phyloP scores from a whole-genome alignment of 768 basidiomycete species.

The Cubamyces lactineus region DNA sequence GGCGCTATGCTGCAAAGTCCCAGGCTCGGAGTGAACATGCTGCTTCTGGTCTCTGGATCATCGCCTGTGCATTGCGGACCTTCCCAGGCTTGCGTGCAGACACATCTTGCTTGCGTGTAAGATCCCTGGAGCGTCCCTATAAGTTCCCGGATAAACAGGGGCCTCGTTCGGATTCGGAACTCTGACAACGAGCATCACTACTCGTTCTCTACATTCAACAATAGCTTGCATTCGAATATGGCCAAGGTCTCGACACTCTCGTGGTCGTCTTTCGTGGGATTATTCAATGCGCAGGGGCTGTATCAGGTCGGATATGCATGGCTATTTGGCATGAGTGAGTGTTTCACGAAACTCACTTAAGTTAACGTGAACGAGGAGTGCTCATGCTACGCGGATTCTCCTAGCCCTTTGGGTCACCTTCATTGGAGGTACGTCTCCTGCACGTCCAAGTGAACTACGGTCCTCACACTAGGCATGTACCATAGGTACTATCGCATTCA shows the following conservation, averaged over 20 bases:
- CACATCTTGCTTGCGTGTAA: slow-evolving; percentile 17
- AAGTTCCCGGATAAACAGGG: neutral
- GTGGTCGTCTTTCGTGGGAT: slow-evolving; percentile 23
- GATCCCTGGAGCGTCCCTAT: neutral
- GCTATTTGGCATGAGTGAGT: slow-evolving; percentile 72
- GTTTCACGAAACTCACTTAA: neutral
- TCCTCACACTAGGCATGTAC: neutral
- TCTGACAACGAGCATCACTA: neutral
- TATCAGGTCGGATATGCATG: slow-evolving; percentile 63
- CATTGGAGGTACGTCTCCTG: slow-evolving; percentile 53
- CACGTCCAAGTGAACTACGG: neutral
- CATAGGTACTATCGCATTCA: slow-evolving; percentile 63
- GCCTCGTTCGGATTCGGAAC: neutral
- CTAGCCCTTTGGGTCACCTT: slow-evolving; percentile 64
- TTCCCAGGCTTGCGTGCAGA: slow-evolving; percentile 6
- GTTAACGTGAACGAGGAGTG: neutral
- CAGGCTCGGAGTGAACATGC: neutral
- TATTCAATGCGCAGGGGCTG: slow-evolving; percentile 38
- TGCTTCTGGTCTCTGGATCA: slow-evolving; percentile 3
- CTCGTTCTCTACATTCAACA: neutral
- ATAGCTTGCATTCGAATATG: slow-evolving; percentile 11
- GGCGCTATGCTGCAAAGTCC: too few species aligned
- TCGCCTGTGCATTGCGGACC: neutral
- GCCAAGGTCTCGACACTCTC: slow-evolving; percentile 25
- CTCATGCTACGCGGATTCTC: neutral